Evolutionary conservation across 2,329 filamentous ascomycete genomes (phyloP), one percentile per base, ranked within the genome.

Genomic region (Aureobasidium sp.): DNA sequence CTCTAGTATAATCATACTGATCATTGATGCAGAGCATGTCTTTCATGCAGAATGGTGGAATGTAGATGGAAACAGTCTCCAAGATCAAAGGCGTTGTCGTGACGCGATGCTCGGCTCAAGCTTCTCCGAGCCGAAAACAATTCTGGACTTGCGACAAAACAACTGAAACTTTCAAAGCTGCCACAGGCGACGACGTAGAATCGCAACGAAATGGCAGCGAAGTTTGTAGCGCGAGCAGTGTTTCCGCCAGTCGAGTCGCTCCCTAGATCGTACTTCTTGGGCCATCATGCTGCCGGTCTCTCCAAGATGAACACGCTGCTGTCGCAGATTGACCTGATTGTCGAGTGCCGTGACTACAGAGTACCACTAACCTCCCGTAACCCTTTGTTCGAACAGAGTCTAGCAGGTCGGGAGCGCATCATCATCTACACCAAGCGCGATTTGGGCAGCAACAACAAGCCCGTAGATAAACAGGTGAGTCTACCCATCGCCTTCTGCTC

Each of bases 321-420:
- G 53, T 85, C 86, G 32, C 86, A 85, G 65, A 89, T 97, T 69
- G 89, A 92, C 70, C 85, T 97, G 47, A 85, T 99, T 59, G 84
- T 99, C 70, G 94, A 99, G 78, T 97, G 92, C 74, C 89, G 94
- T 70, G 94, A 99, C 78, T 91, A 91, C 72, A 87, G 94, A 52
- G 86, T 96, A 0, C 94, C 94, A 0, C 77, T 97, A 10, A 92
- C 91, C 0, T 94, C 90, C 3, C 86, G 90, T 67, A 99, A 99
- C 71, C 93, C 92, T 0, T 77, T 92, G 49, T 93, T 99, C 67
- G 93, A 97, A 71, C 81, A 86, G 65, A 83, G 85, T 36, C 79
- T 97, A 48, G 84, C 85, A 32, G 68, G 66, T 5, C 86, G 86
- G 66, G 81, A 88, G 69, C 84, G 92, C 64, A 77, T 97, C 66